phyloP scores from a whole-genome alignment of 169 alveolate genomes.

The Sarcocystis neurona region DNA sequence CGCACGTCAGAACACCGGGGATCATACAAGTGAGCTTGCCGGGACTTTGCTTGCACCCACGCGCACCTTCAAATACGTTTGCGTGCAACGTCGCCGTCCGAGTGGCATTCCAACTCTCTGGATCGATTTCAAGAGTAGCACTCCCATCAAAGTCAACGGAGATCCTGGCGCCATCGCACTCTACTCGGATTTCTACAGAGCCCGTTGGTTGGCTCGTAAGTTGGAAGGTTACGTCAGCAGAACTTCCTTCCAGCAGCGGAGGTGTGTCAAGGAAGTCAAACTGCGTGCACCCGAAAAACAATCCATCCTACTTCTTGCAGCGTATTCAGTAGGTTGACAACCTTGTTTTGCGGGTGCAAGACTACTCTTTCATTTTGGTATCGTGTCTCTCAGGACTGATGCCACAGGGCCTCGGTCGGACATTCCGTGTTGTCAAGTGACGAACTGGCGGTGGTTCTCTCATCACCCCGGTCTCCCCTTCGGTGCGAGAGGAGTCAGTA shows the following conservation, averaged over 20 bases:
- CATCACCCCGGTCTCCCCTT: too few relatives aligned
- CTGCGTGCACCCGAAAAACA: not conserved
- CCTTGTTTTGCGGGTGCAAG: not conserved
- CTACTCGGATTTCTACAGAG: not conserved
- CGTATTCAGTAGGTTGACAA: not conserved
- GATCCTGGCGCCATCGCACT: constrained; percentile 16
- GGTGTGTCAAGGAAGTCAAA: not conserved
- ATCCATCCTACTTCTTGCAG: too few relatives aligned
- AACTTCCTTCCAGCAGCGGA: not conserved
- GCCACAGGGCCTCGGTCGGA: not conserved
- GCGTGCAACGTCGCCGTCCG: not conserved
- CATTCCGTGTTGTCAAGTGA: not conserved
- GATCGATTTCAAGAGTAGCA: not conserved
- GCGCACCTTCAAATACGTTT: not conserved
- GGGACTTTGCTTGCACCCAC: not conserved
- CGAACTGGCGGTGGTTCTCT: not conserved
- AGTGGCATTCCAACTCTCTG: not conserved
- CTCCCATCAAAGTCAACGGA: not conserved
- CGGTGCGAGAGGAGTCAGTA: too few relatives aligned
- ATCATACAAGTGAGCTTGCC: not conserved
- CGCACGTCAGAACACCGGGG: not conserved
- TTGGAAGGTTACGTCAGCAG: not conserved
- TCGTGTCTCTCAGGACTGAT: not conserved
- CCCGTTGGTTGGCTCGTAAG: not conserved
- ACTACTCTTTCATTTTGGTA: not conserved